Percentiles rank a stretch among this genome's conserved stretches.
Evolutionary conservation across 225 moss, liverwort and hornwort genomes (phyloP).

Genomic region (Pleurozium schreberi): DNA sequence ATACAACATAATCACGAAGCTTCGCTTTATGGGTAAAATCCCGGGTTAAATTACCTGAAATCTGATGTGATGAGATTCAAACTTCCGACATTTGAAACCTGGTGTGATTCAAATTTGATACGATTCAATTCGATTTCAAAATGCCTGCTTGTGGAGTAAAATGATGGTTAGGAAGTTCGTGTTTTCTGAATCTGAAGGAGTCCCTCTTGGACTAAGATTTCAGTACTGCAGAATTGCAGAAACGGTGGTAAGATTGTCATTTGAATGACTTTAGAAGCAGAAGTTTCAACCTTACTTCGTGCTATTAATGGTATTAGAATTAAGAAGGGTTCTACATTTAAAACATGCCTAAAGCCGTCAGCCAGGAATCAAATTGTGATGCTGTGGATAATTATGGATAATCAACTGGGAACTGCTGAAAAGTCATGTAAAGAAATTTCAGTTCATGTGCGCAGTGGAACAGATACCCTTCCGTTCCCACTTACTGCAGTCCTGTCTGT

Average conservation of each 20-base stretch:
- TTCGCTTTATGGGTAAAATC: neutral
- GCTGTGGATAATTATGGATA: no score
- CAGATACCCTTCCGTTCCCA: neutral
- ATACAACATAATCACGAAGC: neutral
- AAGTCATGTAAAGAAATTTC: neutral
- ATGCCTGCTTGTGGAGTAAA: neutral
- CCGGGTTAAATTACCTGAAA: neutral
- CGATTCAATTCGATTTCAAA: no score
- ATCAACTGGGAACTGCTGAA: neutral
- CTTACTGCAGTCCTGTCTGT: neutral
- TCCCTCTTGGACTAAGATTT: neutral
- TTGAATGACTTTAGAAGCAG: neutral
- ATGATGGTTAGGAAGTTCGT: neutral
- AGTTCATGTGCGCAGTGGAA: neutral
- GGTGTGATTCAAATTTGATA: no score
- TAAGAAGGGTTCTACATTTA: no score
- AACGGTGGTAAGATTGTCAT: neutral
- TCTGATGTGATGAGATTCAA: neutral
- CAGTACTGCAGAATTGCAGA: neutral
- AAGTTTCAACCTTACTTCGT: neutral
- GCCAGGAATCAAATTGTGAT: neutral
- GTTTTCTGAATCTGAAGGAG: neutral
- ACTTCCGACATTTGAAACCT: neutral
- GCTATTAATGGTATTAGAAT: neutral
- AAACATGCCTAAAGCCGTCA: neutral